Base-by-base conservation (phyloP, 768 basidiomycete genomes). In the Panellus pusillus region DNA sequence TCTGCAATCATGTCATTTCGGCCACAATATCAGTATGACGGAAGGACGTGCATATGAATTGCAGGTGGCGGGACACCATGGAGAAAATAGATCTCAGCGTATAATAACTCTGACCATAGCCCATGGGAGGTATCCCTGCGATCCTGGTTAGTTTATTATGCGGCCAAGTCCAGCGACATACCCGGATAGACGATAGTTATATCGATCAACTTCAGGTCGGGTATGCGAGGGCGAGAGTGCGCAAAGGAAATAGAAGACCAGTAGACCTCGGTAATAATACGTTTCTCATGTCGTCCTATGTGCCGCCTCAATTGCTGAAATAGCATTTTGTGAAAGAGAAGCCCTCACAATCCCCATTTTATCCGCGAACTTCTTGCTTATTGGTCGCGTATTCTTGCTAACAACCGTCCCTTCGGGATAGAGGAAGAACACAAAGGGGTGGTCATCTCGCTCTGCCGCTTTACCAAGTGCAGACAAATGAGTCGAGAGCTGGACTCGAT, bases 321-420 rank as follows among this genome's bases (percentile, higher is more conserved):
- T 6, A 24, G 24, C 24, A 47, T 42, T 38, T 42, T 15, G 47
- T 36, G 20, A 39, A 45, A 17, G 17, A 15, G 8, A 46, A 42
- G n/a, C 35, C 80, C 94, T 73, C 65, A 96, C 94, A 52, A 96
- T 84, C 6, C 89, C 91, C 64, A 85, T 81, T 72, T 91, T 93
- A 52, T 93, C 86, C 6, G 95, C 93, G 65, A 85, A 98, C 63
- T 86, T 87, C 71, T 82, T 84, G 69, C 90, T 94, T 60, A 88
- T 77, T 0, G 92, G 93, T 43, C 92, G 72, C 4, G 95, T 98
- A 57, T 93, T 76, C 57, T 82, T 79, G 68, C 91, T 93, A 13
- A 95, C 88, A 24, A 98, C 85, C 4, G 96, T 98, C 28, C 97
- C 97, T 68, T 99, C 97, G 0, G 97, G 97, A 68, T 95, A 98